These are phyloP conservation scores for Avena sativa DNA, from an alignment of 176 grass and related monocot species.

Conservation along the genomic window DNA sequence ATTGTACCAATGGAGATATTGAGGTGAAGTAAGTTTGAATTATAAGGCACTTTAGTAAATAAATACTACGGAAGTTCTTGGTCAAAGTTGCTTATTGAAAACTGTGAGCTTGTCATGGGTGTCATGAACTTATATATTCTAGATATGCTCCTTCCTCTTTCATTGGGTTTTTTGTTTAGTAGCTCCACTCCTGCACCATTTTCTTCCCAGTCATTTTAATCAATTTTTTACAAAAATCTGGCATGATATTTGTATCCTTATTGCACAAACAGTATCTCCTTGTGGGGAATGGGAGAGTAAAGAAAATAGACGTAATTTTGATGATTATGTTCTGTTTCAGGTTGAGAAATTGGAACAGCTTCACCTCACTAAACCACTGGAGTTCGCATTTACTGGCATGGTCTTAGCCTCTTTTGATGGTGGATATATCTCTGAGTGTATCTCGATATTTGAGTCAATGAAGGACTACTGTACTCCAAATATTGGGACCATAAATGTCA, in stretches of 20 bases:
- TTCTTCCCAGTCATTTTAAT: constrained; percentile 35
- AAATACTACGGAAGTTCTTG: neutral
- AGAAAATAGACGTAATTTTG: neutral
- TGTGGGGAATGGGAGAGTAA: neutral
- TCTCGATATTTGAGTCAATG: constrained; percentile 90
- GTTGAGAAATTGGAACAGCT: constrained; percentile 78
- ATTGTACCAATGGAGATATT: constrained; percentile 5
- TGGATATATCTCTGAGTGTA: constrained; percentile 73
- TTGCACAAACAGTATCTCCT: neutral
- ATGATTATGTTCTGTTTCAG: constrained; percentile 54
- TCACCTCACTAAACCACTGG: constrained; percentile 78
- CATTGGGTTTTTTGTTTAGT: neutral
- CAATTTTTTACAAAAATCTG: neutral
- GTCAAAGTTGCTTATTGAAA: constrained; percentile 11
- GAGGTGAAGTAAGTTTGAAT: neutral
- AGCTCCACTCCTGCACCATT: neutral
- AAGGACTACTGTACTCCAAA: constrained; percentile 79
- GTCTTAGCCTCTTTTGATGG: constrained; percentile 88
- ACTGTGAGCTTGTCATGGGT: neutral
- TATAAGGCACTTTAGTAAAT: neutral
- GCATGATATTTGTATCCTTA: constrained; percentile 17
- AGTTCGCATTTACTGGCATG: constrained; percentile 93
- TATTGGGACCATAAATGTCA: constrained; percentile 84
- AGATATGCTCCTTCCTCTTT: neutral
- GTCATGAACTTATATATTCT: neutral